Percentiles rank a stretch among this genome's conserved stretches.
These are phyloP conservation scores for Castanea crenata DNA, from an alignment of 306 rosid genomes.

Conservation along the genomic window DNA sequence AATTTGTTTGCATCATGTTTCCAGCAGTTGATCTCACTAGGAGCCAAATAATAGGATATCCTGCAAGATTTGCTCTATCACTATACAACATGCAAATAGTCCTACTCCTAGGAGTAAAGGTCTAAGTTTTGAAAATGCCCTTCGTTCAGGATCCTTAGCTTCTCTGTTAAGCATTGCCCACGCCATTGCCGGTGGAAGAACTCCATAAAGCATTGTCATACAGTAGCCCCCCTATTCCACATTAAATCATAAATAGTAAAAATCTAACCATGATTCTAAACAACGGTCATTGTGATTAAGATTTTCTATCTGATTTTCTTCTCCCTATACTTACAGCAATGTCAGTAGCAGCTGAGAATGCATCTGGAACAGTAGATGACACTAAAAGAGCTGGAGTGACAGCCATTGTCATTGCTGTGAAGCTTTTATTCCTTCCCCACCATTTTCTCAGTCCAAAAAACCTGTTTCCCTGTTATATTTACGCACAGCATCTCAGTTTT, in stretches of 20 bases:
- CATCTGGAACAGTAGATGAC: conserved; percentile 54
- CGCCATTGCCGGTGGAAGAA: conserved; percentile 85
- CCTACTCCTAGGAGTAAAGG: conserved; percentile 53
- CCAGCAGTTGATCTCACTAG: conserved; percentile 2
- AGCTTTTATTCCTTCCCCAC: conserved; percentile 55
- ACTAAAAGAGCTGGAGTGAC: conserved; percentile 63
- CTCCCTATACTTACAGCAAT: conserved; percentile 52
- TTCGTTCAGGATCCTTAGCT: conserved; percentile 16
- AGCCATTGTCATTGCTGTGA: conserved; percentile 50
- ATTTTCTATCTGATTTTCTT: not conserved
- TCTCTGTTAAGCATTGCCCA: conserved; percentile 51
- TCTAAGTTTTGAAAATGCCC: conserved; percentile 39
- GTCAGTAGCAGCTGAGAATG: conserved; percentile 70
- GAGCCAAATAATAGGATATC: conserved; percentile 40
- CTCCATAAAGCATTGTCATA: conserved; percentile 72
- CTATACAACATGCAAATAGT: conserved; percentile 54
- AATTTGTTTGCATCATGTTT: not conserved
- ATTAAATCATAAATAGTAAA: conserved; percentile 8
- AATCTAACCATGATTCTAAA: not conserved
- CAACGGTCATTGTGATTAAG: not conserved
- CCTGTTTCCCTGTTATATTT: conserved; percentile 10
- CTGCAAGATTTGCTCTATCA: conserved; percentile 56
- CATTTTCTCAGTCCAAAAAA: conserved; percentile 30
- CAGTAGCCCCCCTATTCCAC: conserved; percentile 71
- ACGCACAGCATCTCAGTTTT: not conserved